phyloP scores from a whole-genome alignment of 2,329 filamentous ascomycete species.

The Arachnomyces sp. region DNA sequence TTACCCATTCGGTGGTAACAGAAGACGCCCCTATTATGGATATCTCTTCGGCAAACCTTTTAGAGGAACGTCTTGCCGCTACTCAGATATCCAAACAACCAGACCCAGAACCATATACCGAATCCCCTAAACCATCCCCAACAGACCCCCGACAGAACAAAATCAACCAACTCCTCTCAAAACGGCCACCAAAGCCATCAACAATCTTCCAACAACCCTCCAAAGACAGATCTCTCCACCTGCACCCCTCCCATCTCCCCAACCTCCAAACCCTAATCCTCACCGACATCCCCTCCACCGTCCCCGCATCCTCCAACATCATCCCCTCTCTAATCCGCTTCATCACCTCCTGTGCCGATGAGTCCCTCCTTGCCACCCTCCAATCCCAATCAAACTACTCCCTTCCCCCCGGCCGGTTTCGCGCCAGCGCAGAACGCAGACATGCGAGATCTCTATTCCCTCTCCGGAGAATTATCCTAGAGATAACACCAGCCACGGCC shows the following conservation, averaged over 20 bases:
- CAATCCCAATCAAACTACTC: conserved; percentile 51
- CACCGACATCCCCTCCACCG: conserved; percentile 47
- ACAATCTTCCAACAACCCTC: conserved; percentile 22
- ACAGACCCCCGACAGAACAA: conserved; percentile 22
- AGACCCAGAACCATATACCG: conserved; percentile 6
- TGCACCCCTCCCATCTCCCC: conserved; percentile 51
- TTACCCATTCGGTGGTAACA: conserved; percentile 50
- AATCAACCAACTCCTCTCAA: conserved; percentile 32
- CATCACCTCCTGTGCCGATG: conserved; percentile 50
- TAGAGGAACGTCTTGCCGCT: background rate
- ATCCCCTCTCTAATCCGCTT: conserved; percentile 44
- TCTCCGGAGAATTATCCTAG: conserved; percentile 49
- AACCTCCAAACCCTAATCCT: conserved; percentile 49
- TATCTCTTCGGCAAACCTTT: background rate
- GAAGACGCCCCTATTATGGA: conserved; percentile 28
- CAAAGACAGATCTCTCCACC: conserved; percentile 23
- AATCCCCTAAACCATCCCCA: conserved; percentile 12
- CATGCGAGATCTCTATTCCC: conserved; percentile 48
- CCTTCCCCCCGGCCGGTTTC: conserved; percentile 49
- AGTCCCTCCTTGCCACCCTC: conserved; percentile 45
- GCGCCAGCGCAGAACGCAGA: conserved; percentile 41
- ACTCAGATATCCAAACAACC: background rate
- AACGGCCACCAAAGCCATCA: conserved; percentile 26
- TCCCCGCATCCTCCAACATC: conserved; percentile 35
- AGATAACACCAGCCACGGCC: conserved; percentile 39